Evolutionary conservation across 2,329 filamentous ascomycete species (phyloP).

Genomic region (Zymoseptoria crescenta): DNA sequence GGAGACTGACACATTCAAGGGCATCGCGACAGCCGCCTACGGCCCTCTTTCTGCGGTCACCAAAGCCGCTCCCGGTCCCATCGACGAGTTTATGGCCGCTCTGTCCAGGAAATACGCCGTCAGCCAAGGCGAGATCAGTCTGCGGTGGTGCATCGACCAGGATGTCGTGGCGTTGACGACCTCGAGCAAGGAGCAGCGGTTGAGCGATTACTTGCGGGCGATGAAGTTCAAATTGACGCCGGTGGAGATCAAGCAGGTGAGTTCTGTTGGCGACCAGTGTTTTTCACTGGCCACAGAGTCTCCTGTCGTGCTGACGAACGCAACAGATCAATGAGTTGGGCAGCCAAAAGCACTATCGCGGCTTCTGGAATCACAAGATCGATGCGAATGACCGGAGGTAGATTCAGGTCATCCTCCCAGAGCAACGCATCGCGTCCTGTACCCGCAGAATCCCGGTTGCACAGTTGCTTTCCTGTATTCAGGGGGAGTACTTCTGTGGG

Average conservation of each 20-base stretch:
- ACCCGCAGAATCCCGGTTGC: no score
- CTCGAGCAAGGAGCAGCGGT: slow-evolving; percentile 50
- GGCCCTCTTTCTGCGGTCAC: slow-evolving; percentile 44
- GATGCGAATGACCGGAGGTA: slow-evolving; percentile 33
- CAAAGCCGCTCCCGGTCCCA: slow-evolving; percentile 48
- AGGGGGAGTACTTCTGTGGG: no score
- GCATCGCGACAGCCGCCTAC: slow-evolving; percentile 43
- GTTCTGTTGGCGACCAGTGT: neutral
- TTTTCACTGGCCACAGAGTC: neutral
- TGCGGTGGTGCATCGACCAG: slow-evolving; percentile 56
- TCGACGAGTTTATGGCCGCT: slow-evolving; percentile 44
- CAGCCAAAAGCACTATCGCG: slow-evolving; percentile 43
- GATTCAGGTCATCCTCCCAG: no score
- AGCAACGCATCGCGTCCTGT: no score
- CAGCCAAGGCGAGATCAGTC: slow-evolving; percentile 46
- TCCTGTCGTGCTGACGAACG: slow-evolving; percentile 1
- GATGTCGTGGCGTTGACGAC: slow-evolving; percentile 54
- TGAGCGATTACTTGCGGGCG: slow-evolving; percentile 50
- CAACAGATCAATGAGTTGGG: slow-evolving; percentile 40
- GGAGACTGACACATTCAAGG: slow-evolving; percentile 20
- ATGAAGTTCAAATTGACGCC: slow-evolving; percentile 53
- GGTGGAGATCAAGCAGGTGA: slow-evolving; percentile 44
- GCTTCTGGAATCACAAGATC: slow-evolving; percentile 46
- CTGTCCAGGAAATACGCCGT: slow-evolving; percentile 57
- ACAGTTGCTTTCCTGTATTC: no score